Evolutionary conservation across 2,329 filamentous ascomycete species (phyloP).

Genomic region (Pyrenophora graminea): DNA sequence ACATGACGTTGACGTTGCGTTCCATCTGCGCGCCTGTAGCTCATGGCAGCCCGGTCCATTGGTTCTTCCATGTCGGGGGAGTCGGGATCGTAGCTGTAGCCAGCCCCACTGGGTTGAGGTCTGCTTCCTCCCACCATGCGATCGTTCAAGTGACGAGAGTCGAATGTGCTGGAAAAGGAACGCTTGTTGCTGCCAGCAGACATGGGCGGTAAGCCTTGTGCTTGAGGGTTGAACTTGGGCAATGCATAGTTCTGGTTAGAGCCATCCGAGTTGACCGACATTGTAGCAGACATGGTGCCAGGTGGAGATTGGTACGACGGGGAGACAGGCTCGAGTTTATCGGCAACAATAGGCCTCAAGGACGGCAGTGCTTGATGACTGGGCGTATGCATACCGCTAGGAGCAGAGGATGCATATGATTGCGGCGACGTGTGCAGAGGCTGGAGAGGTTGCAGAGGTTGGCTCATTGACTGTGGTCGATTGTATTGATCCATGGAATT

Average conservation of each 20-base stretch:
- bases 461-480: conserved; percentile 44
- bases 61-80: conserved; percentile 48
- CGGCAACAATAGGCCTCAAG: conserved; percentile 41
- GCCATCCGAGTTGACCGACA: conserved; percentile 42
- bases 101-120: conserved; percentile 41
- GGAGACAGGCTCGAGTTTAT: conserved; percentile 52
- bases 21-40: conserved; percentile 54
- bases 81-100: conserved; percentile 43
- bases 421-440: conserved; percentile 42
- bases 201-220: conserved; percentile 32
- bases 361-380: conserved; percentile 49
- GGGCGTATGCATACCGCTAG: conserved; percentile 34
- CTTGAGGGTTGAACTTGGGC: conserved; percentile 34
- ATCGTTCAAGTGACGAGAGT: conserved; percentile 49
- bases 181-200: conserved; percentile 48
- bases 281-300: conserved; percentile 34
- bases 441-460: conserved; percentile 40
- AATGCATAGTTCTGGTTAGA: conserved; percentile 33
- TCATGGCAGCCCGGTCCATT: conserved; percentile 48
- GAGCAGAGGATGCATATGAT: conserved; percentile 32
- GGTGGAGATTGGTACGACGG: conserved; percentile 49
- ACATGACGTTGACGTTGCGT: conserved; percentile 46
- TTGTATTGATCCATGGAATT: conserved; percentile 45
- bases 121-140: conserved; percentile 52
- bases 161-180: conserved; percentile 52